phyloP scores from a whole-genome alignment of 2,329 filamentous ascomycete species.

The Pseudopyricularia javanii region DNA sequence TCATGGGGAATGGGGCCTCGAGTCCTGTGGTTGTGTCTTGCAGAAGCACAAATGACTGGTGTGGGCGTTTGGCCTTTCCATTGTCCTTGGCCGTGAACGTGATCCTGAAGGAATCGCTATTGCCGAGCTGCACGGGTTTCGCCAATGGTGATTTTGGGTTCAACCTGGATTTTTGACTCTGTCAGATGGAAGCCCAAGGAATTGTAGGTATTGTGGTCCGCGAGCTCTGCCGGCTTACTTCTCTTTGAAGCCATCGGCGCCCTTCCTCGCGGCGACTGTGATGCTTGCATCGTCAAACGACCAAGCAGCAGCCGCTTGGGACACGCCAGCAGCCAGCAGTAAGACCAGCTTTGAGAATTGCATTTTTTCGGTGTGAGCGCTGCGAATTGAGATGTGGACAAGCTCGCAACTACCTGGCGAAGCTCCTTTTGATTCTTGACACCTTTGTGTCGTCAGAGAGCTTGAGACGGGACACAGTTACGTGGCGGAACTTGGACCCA shows the following conservation, averaged over 20 bases:
- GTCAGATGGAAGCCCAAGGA: neutral
- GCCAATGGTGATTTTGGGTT: constrained; percentile 45
- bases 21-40: constrained; percentile 63
- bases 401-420: neutral
- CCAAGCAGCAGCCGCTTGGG: constrained; percentile 50
- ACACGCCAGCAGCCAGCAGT: constrained; percentile 36
- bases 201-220: neutral
- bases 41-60: constrained; percentile 85
- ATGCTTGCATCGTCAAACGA: constrained; percentile 62
- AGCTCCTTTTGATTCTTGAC: neutral
- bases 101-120: constrained; percentile 67
- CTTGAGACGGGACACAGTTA: constrained; percentile 3
- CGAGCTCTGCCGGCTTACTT: constrained; percentile 37
- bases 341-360: constrained; percentile 26
- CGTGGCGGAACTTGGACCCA: constrained; percentile 4
- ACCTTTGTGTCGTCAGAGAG: constrained; percentile 1
- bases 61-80: constrained; percentile 68
- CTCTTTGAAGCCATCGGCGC: constrained; percentile 46
- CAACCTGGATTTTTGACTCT: constrained; percentile 32
- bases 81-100: constrained; percentile 70
- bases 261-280: constrained; percentile 53
- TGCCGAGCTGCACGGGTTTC: constrained; percentile 51
- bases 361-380: constrained; percentile 16
- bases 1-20: constrained; percentile 77
- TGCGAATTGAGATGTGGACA: neutral